phyloP scores from a whole-genome alignment of 768 basidiomycete species.

The Lenzites betulinus region DNA sequence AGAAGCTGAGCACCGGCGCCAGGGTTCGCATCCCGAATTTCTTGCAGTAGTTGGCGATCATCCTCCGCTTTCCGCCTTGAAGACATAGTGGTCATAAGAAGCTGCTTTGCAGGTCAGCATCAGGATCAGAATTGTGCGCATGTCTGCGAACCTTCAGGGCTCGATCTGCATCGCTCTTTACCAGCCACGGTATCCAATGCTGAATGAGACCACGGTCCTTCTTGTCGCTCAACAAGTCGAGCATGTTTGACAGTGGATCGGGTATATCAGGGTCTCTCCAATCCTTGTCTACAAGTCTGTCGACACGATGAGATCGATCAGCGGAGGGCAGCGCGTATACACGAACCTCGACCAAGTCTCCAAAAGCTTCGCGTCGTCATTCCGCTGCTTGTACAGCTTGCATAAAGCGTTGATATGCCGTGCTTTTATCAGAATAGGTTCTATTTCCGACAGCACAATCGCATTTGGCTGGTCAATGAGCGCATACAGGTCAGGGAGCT shows the following conservation, averaged over 20 bases:
- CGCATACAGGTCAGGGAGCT: constrained; percentile 59
- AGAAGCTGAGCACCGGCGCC: constrained; percentile 70
- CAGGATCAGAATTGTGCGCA: not conserved
- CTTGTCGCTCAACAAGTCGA: constrained; percentile 55
- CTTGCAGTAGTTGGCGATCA: constrained; percentile 56
- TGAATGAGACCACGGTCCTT: constrained; percentile 64
- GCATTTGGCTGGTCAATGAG: constrained; percentile 56
- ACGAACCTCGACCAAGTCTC: constrained; percentile 70
- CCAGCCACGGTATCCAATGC: constrained; percentile 82
- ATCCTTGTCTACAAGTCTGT: constrained; percentile 65
- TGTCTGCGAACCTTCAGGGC: constrained; percentile 61
- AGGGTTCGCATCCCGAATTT: constrained; percentile 58
- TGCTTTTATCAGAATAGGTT: constrained; percentile 50
- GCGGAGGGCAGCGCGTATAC: not conserved
- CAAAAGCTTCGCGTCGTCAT: constrained; percentile 62
- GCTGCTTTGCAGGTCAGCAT: constrained; percentile 38
- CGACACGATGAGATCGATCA: not conserved
- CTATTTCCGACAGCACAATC: constrained; percentile 63
- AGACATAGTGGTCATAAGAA: constrained; percentile 57
- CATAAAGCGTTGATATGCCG: constrained; percentile 64
- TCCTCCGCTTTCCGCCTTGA: constrained; percentile 64
- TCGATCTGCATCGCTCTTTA: constrained; percentile 63
- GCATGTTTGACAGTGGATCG: constrained; percentile 64
- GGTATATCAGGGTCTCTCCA: constrained; percentile 63
- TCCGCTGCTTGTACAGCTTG: constrained; percentile 57